Evolutionary conservation across 2,329 filamentous ascomycete species (phyloP).

Genomic region (Daldinia sp.): DNA sequence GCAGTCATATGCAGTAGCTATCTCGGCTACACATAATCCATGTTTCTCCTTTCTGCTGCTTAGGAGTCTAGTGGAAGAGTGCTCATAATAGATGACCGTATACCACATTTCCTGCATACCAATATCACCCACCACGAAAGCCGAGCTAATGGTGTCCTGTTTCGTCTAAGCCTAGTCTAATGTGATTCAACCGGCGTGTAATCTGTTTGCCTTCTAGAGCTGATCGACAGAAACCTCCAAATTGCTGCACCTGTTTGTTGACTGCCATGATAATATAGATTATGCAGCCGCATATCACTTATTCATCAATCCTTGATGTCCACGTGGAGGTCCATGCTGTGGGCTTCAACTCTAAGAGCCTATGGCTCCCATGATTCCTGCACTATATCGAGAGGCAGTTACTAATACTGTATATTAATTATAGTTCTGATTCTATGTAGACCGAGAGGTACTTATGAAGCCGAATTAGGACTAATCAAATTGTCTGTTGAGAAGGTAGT

Average conservation of each 20-base stretch:
- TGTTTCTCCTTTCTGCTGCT: not conserved
- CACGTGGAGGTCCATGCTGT: constrained; percentile 12
- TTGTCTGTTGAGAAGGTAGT: not conserved
- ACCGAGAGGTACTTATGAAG: not conserved
- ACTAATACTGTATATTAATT: not conserved
- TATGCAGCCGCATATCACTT: constrained; percentile 1
- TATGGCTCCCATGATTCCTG: not conserved
- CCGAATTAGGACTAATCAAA: not conserved
- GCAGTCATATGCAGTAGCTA: not conserved
- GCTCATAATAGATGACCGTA: not conserved
- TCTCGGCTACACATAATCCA: not conserved
- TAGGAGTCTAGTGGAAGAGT: not conserved
- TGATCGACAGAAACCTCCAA: not conserved
- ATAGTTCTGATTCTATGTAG: not conserved
- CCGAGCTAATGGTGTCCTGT: not conserved
- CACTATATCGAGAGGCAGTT: not conserved
- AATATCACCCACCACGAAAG: not conserved
- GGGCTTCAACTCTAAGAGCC: not conserved
- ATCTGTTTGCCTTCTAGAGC: not conserved
- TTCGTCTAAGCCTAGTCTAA: not conserved
- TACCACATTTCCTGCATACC: not conserved
- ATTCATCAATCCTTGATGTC: not conserved
- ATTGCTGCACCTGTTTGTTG: not conserved
- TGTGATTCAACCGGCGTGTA: constrained; percentile 16
- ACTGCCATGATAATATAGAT: constrained; percentile 3